Evolutionary conservation across 192 early-diverging fungal genomes (phyloP).

Genomic region (Paraglomus occultum): DNA sequence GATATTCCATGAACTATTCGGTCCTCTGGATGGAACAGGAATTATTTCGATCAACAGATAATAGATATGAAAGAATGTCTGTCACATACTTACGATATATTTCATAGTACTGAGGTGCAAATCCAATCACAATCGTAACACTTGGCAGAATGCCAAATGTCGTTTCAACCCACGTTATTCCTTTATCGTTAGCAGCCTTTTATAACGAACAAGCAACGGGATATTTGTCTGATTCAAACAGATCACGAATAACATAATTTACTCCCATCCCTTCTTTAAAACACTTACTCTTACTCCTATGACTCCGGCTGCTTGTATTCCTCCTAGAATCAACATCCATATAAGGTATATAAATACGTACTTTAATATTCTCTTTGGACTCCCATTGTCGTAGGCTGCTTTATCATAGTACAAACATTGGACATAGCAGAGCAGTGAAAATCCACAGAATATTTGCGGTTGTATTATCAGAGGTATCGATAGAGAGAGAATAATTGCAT

Average conservation of each 20-base stretch:
- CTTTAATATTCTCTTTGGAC: background rate
- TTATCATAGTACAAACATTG: conserved; percentile 36
- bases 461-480: conserved; percentile 41
- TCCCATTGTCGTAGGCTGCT: background rate
- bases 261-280: too few species aligned
- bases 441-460: conserved; percentile 35
- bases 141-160: conserved; percentile 36
- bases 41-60: background rate
- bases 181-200: conserved; percentile 17
- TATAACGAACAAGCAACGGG: background rate
- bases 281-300: conserved; percentile 3
- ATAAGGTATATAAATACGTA: background rate
- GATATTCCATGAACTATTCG: conserved; percentile 36
- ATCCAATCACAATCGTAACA: conserved; percentile 31
- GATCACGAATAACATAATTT: background rate
- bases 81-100: conserved; percentile 31
- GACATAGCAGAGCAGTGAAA: conserved; percentile 27
- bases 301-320: background rate
- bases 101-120: conserved; percentile 40
- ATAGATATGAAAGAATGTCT: background rate
- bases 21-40: conserved; percentile 6
- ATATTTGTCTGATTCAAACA: background rate
- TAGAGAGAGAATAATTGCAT: conserved; percentile 33
- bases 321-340: background rate
- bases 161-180: conserved; percentile 22